Conservation (phyloP, 1,139 yeast species). For the Candida anutae region DNA sequence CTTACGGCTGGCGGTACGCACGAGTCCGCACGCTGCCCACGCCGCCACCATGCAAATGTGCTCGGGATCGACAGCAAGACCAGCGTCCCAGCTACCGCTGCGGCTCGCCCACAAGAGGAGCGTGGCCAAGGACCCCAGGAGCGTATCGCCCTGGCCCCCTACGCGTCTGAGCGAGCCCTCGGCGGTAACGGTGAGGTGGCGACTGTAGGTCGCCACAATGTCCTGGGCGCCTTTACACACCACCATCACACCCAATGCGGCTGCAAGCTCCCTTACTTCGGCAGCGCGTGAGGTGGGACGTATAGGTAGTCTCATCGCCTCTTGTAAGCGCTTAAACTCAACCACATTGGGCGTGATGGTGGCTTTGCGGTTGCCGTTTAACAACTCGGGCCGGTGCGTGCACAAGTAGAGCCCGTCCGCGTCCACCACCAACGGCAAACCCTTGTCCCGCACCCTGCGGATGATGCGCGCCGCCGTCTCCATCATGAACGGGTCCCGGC, state of each 20-base stretch:
- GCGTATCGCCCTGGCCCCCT: constrained; percentile 86
- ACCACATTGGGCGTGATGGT: constrained; percentile 84
- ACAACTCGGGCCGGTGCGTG: constrained; percentile 46
- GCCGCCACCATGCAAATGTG: constrained; percentile 54
- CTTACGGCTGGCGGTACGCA: constrained; percentile 54
- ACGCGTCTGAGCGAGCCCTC: constrained; percentile 66
- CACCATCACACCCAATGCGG: constrained; percentile 50
- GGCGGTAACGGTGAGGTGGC: constrained; percentile 28
- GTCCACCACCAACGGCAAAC: constrained; percentile 69
- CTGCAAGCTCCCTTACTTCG: constrained; percentile 34
- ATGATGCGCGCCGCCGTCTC: constrained; percentile 52
- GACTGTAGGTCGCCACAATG: constrained; percentile 46
- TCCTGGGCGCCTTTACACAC: constrained; percentile 70
- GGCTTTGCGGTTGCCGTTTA: constrained; percentile 45
- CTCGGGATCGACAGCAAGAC: constrained; percentile 19
- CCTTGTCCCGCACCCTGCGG: constrained; percentile 42
- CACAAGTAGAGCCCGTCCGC: constrained; percentile 79
- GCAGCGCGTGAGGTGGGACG: constrained; percentile 41
- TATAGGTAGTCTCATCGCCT: too few relatives aligned
- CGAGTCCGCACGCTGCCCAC: constrained; percentile 64
- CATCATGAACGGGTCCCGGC: constrained; percentile 68
- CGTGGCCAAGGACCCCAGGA: constrained; percentile 66
- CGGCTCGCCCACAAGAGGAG: constrained; percentile 45
- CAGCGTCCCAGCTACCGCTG: constrained; percentile 44
- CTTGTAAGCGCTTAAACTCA: constrained; percentile 70